Conservation (phyloP, 2,329 filamentous ascomycete species). For the Penicillium digitatum region DNA sequence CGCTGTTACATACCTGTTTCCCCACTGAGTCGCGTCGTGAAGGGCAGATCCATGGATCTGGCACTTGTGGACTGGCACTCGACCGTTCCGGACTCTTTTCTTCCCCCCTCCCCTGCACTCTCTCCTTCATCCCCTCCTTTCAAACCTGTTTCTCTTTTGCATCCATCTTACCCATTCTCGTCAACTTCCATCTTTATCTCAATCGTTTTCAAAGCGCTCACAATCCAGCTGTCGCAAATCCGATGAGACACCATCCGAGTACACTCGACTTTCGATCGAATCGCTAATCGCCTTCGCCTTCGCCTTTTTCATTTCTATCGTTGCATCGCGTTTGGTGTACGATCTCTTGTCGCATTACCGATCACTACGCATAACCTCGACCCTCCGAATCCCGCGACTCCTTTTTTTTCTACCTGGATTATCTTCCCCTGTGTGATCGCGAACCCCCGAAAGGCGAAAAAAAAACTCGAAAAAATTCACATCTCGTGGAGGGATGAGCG, state of each 20-base stretch:
- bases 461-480: constrained; percentile 1
- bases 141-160: constrained; percentile 12
- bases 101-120: constrained; percentile 20
- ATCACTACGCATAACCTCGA: constrained; percentile 8
- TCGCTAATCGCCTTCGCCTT: constrained; percentile 15
- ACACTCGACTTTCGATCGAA: constrained; percentile 17
- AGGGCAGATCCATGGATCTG: constrained; percentile 29
- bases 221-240: constrained; percentile 19
- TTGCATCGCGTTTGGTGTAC: constrained; percentile 10
- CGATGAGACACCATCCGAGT: constrained; percentile 19
- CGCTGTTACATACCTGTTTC: constrained; percentile 11
- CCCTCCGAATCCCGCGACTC: constrained; percentile 1
- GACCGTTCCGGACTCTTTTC: constrained; percentile 26
- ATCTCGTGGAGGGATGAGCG: constrained; percentile 38
- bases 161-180: constrained; percentile 12
- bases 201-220: constrained; percentile 9
- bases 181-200: constrained; percentile 10
- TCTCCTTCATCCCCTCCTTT: constrained; percentile 18
- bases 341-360: constrained; percentile 13
- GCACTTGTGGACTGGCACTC: constrained; percentile 24
- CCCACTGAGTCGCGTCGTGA: constrained; percentile 23
- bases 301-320: constrained; percentile 1
- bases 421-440: constrained; percentile 16
- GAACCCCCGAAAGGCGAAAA: constrained; percentile 3
- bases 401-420: constrained; percentile 1